Conservation (phyloP, 139 green algal species). For the Chlorella sp. region DNA sequence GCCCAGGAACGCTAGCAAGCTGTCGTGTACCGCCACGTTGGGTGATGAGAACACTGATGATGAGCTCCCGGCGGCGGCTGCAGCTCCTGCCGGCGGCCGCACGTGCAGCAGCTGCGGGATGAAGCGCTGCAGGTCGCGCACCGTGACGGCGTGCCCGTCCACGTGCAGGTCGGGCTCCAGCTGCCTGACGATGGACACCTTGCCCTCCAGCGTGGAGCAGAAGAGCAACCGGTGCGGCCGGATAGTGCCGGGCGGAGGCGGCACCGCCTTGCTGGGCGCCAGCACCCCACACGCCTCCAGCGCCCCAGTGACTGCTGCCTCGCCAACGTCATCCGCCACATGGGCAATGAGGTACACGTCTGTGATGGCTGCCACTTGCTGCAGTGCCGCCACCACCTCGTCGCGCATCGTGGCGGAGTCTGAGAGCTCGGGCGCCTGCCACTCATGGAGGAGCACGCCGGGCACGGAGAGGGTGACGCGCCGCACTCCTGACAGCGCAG, state of each 20-base stretch:
- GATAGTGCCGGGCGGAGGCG: constrained; percentile 28
- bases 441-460: not conserved
- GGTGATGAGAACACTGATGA: not conserved
- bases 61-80: not conserved
- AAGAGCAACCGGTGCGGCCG: constrained; percentile 57
- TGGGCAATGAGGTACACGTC: constrained; percentile 37
- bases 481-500: not conserved
- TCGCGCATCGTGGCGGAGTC: not conserved
- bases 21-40: not conserved
- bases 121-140: constrained; percentile 64
- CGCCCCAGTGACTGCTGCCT: constrained; percentile 41
- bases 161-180: constrained; percentile 79
- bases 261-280: too few species aligned
- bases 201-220: constrained; percentile 69
- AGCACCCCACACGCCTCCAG: constrained; percentile 44
- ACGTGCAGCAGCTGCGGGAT: constrained; percentile 46
- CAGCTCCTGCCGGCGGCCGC: not conserved
- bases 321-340: constrained; percentile 53
- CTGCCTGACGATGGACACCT: constrained; percentile 49
- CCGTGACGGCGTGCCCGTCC: constrained; percentile 47
- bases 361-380: not conserved
- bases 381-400: not conserved
- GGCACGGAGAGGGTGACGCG: not conserved
- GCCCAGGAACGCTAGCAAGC: not conserved
- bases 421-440: not conserved